Base-by-base conservation (phyloP, 352 stramenopile genomes). In the Pythium rishiriense region DNA sequence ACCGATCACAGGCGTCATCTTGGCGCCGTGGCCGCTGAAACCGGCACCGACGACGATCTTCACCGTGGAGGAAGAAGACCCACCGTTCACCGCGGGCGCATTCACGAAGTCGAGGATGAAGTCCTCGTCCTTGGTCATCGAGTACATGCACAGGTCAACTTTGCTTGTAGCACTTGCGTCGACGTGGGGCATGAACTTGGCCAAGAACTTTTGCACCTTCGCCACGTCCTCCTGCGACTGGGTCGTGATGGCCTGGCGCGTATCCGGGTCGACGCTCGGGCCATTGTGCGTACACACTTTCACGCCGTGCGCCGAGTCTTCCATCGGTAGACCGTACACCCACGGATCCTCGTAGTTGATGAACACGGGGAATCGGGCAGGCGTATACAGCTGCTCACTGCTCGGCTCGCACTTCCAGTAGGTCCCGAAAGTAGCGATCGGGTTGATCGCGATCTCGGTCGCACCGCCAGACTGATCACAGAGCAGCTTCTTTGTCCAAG, bases 1-100 rank as follows among this genome's bases (percentile, higher is more conserved):
- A 37, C 87, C 87, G 43, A 96, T 85, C 51, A 91, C 85, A 3
- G 84, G 84, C 41, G 80, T 88, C 83, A 94, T 92, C 59, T 96
- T 96, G 22, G 87, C 88, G 0, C 87, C 87, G 55, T 96, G 87
- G 33, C 87, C 85, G 53, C 81, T 94, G 56, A 94, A 89, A 2
- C 85, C 84, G 35, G 87, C 82, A 1, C 80, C 83, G 4, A 87
- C 73, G n/a, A 88, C 74, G n/a, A 93, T 65, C 48, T 82, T 86
- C 39, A 9, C 1, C 50, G 25, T 26, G n/a, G 25, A 58, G 54
- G 42, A 72, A 14, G 25, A 51, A 19, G 33, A 15, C 4, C 6
- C 29, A 4, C 29, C 58, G 5, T 45, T 19, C 2, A 41, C 8
- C 12, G 26, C 7, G 3, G 70, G 67, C 24, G 54, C 60, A 15